Evolutionary conservation across 2,329 filamentous ascomycete species (phyloP).

Genomic region (Orbilia brochopaga): DNA sequence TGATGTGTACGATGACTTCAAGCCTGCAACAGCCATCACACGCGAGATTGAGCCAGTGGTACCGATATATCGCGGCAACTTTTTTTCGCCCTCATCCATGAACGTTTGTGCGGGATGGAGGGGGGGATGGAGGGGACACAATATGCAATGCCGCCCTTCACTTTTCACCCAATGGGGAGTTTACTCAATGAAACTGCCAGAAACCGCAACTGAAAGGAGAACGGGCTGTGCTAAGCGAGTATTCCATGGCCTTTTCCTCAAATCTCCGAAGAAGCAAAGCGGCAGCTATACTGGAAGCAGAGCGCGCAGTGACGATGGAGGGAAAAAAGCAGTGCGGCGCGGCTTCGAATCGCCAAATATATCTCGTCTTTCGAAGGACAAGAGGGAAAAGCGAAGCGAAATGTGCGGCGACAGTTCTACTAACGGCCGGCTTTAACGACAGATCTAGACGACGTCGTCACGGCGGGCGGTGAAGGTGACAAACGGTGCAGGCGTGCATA

Average conservation of each 20-base stretch:
- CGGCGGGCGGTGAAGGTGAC: not conserved
- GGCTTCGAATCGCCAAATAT: not conserved
- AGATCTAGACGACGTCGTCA: not conserved
- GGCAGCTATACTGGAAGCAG: not conserved
- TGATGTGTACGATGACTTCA: slow-evolving; percentile 49
- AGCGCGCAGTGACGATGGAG: not conserved
- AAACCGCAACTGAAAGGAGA: slow-evolving; percentile 45
- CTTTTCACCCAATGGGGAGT: slow-evolving; percentile 3
- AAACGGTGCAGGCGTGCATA: slow-evolving; percentile 4
- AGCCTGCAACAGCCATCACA: slow-evolving; percentile 29
- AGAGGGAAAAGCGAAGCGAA: not conserved
- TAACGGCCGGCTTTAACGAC: slow-evolving; percentile 8
- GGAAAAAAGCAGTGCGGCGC: not conserved
- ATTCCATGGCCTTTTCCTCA: not conserved
- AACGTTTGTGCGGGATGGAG: slow-evolving; percentile 2
- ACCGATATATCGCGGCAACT: slow-evolving; percentile 43
- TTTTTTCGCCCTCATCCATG: slow-evolving; percentile 10
- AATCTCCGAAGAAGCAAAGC: slow-evolving; percentile 5
- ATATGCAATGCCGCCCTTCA: slow-evolving; percentile 20
- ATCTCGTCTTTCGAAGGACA: slow-evolving; percentile 10
- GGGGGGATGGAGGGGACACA: not conserved
- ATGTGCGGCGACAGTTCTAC: not conserved
- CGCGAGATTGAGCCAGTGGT: slow-evolving; percentile 41
- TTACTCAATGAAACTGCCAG: slow-evolving; percentile 42
- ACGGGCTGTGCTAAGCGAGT: slow-evolving; percentile 28